These are phyloP conservation scores for Nidularia sp. DNA, from an alignment of 768 basidiomycete species.

Conservation along the genomic window DNA sequence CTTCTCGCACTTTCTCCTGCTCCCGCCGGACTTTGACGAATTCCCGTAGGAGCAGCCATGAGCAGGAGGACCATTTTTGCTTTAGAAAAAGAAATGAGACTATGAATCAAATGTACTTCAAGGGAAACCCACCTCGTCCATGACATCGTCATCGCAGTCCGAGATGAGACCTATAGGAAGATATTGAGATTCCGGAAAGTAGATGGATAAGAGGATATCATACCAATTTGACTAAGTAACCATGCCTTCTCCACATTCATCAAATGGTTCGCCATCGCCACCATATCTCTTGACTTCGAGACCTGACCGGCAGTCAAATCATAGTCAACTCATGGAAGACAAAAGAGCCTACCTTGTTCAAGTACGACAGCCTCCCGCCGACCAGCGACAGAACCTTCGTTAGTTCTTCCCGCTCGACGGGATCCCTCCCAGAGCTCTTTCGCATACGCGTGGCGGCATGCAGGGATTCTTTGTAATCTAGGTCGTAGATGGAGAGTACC, in stretches of 20 bases:
- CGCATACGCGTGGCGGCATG: constrained; percentile 55
- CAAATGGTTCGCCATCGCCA: constrained; percentile 59
- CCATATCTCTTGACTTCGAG: constrained; percentile 57
- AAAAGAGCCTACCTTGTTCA: constrained; percentile 45
- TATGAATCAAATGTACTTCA: constrained; percentile 1
- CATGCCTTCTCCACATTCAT: constrained; percentile 74
- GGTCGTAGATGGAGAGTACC: constrained; percentile 72
- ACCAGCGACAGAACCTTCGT: constrained; percentile 53
- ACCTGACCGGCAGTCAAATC: constrained; percentile 23
- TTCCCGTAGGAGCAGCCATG: constrained; percentile 73
- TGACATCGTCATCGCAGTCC: constrained; percentile 81
- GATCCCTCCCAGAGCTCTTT: constrained; percentile 24
- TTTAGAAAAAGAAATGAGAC: too few species aligned
- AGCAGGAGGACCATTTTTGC: constrained; percentile 83
- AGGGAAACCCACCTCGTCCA: constrained; percentile 71
- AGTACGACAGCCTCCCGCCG: constrained; percentile 77
- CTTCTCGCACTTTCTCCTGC: constrained; percentile 38
- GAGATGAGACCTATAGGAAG: constrained; percentile 51
- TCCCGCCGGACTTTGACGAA: constrained; percentile 61
- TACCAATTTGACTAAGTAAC: constrained; percentile 74
- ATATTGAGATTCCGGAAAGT: neutral
- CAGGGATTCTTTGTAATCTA: constrained; percentile 53
- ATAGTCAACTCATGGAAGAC: neutral
- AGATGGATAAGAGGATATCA: constrained; percentile 4
- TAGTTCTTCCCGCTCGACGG: constrained; percentile 25